Conservation (phyloP, 1,284 basidiomycete species). For the Fomes fomentarius region DNA sequence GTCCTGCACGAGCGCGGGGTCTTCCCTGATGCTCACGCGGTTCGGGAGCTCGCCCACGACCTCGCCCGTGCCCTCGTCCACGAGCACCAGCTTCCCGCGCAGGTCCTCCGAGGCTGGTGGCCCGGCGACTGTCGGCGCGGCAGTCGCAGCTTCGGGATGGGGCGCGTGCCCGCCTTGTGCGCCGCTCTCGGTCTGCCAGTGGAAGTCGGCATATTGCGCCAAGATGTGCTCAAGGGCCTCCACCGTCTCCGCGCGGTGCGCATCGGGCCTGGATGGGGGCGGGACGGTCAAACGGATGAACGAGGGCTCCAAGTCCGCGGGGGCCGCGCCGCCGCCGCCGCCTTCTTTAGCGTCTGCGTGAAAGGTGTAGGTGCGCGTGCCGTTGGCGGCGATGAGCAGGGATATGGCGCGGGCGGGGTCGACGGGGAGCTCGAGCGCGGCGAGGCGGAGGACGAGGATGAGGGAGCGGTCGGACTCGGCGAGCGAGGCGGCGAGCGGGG, state of each 20-base stretch:
- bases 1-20: slow-evolving; percentile 40
- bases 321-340: neutral
- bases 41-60: slow-evolving; percentile 75
- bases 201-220: slow-evolving; percentile 63
- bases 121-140: no score
- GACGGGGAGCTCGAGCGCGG: slow-evolving; percentile 61
- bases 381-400: slow-evolving; percentile 38
- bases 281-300: slow-evolving; percentile 43
- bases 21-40: slow-evolving; percentile 60
- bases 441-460: slow-evolving; percentile 64
- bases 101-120: slow-evolving; percentile 42
- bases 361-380: slow-evolving; percentile 45
- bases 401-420: slow-evolving; percentile 51
- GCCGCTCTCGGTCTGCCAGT: slow-evolving; percentile 8
- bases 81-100: slow-evolving; percentile 70
- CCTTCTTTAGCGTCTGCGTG: slow-evolving; percentile 16
- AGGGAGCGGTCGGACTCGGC: slow-evolving; percentile 46
- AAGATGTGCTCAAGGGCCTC: slow-evolving; percentile 75
- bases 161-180: neutral
- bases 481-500: slow-evolving; percentile 29
- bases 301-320: slow-evolving; percentile 27
- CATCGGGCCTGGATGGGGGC: slow-evolving; percentile 34
- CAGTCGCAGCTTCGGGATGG: neutral
- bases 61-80: slow-evolving; percentile 77
- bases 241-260: slow-evolving; percentile 56